Evolutionary conservation across 73 alveolate genomes (phyloP), one percentile per base, ranked within the genome.

Genomic region (Paramecium bursaria): DNA sequence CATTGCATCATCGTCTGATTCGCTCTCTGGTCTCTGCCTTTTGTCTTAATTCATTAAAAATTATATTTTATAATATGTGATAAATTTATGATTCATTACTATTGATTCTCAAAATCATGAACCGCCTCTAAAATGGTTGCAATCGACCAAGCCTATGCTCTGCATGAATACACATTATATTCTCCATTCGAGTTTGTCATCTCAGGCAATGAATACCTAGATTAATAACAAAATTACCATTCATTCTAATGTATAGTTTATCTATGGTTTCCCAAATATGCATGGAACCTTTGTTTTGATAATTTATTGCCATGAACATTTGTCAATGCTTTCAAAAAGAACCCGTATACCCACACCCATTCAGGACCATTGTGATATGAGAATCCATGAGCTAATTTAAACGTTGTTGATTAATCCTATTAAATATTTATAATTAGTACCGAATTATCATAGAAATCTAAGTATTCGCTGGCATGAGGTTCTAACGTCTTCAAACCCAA

Each of bases 351-450:
- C 91, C 93, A 87, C 1, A 87, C 91, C 93, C 93, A 87, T 39
- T 87, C 93, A 29, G 93, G 93, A 48, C 93, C 93, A 87, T 87
- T 87, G 30, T 87, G 93, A 73, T 87, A 87, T 9, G 87, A 57
- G 50, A 87, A 87, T 21, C 93, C 93, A 46, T 87, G 87, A 57
- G 93, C 91, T 3, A 74, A 50, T 60, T 67, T 57, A 10, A 52
- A 74, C 3, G 39, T 48, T 17, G 30, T 53, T 6, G 91, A 73
- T 52, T 85, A 85, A 86, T 87, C 88, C 25, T n/a, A n/a, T n/a
- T n/a, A n/a, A n/a, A n/a, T n/a, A n/a, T n/a, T n/a, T n/a, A n/a
- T n/a, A n/a, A n/a, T n/a, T n/a, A n/a, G n/a, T n/a, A n/a, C n/a
- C n/a, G 74, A 39, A 86, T 85, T 85, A 48, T 87, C 93, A 48